A percentile compares a stretch with the other conserved stretches of the same genome.
Evolutionary conservation across 805 yeast species (phyloP).

Genomic region (Pichia scutulata): DNA sequence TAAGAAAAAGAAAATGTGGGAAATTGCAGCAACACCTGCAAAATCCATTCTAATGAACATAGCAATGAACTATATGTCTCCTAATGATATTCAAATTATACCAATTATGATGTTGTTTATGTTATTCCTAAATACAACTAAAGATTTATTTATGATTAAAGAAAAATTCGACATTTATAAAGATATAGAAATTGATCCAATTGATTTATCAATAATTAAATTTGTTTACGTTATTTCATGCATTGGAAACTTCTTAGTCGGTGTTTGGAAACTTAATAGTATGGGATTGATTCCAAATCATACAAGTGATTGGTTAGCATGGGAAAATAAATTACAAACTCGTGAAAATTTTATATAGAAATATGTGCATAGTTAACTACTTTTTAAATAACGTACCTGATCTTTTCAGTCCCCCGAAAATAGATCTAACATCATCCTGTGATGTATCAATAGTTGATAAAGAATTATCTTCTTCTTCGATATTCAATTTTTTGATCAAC

Average conservation of each 20-base stretch:
- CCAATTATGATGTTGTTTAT: conserved; percentile 85
- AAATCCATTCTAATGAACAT: conserved; percentile 83
- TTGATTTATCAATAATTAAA: conserved; percentile 22
- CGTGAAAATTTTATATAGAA: conserved; percentile 11
- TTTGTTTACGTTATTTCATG: conserved; percentile 30
- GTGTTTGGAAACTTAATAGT: conserved; percentile 72
- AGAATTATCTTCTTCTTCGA: not conserved
- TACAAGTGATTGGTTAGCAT: conserved; percentile 84
- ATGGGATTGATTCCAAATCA: conserved; percentile 92
- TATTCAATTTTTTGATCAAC: conserved; percentile 46
- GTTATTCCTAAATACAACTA: conserved; percentile 71
- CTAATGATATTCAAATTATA: conserved; percentile 80
- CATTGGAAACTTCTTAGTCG: conserved; percentile 56
- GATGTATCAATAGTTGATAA: conserved; percentile 1
- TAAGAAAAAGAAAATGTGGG: conserved; percentile 75
- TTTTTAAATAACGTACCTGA: conserved; percentile 13
- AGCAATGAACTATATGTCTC: conserved; percentile 88
- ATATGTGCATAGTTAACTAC: not conserved
- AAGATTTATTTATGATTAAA: conserved; percentile 55
- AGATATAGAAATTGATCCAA: conserved; percentile 8
- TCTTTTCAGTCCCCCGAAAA: conserved; percentile 22
- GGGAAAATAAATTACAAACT: conserved; percentile 47
- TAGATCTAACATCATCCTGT: conserved; percentile 17
- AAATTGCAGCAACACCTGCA: conserved; percentile 72
- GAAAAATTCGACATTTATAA: conserved; percentile 37